Conservation (phyloP, 2,329 filamentous ascomycete species). For the Aureobasidium sp. region DNA sequence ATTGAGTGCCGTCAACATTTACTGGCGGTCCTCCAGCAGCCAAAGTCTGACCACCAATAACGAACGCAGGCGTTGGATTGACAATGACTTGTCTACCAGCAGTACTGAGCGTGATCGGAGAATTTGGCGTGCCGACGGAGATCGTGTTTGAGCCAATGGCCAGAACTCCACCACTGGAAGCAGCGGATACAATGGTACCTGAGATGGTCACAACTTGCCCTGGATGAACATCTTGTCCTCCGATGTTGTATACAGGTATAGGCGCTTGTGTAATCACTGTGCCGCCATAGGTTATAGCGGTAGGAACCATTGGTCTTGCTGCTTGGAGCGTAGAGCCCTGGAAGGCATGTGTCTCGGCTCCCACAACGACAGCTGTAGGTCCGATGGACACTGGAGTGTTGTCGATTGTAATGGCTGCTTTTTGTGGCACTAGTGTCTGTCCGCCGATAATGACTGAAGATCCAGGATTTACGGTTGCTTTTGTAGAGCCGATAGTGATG, state of each 20-base stretch:
- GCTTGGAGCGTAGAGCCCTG: not conserved
- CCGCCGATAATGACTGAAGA: slow-evolving; percentile 27
- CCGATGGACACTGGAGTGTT: slow-evolving; percentile 26
- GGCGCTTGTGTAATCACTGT: slow-evolving; percentile 18
- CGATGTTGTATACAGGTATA: slow-evolving; percentile 21
- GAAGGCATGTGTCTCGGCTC: slow-evolving; percentile 8
- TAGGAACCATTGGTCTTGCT: not conserved
- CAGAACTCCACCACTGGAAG: slow-evolving; percentile 15
- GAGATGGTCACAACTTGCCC: slow-evolving; percentile 23
- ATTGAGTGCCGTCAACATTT: slow-evolving; percentile 29
- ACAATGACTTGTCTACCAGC: slow-evolving; percentile 19
- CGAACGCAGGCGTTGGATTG: slow-evolving; percentile 26
- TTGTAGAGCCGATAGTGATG: not conserved
- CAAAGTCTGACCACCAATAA: slow-evolving; percentile 29
- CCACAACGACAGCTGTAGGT: slow-evolving; percentile 13
- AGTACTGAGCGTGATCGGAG: not conserved
- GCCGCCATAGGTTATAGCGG: slow-evolving; percentile 12
- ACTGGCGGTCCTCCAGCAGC: slow-evolving; percentile 28
- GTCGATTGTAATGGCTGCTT: slow-evolving; percentile 24
- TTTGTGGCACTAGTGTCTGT: slow-evolving; percentile 28
- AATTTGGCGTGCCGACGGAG: not conserved
- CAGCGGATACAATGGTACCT: slow-evolving; percentile 18
- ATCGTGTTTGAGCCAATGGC: slow-evolving; percentile 19
- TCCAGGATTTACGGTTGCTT: slow-evolving; percentile 25
- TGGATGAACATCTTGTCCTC: slow-evolving; percentile 21